phyloP scores from a whole-genome alignment of 805 yeast genomes.

The Lipomyces starkeyi region DNA sequence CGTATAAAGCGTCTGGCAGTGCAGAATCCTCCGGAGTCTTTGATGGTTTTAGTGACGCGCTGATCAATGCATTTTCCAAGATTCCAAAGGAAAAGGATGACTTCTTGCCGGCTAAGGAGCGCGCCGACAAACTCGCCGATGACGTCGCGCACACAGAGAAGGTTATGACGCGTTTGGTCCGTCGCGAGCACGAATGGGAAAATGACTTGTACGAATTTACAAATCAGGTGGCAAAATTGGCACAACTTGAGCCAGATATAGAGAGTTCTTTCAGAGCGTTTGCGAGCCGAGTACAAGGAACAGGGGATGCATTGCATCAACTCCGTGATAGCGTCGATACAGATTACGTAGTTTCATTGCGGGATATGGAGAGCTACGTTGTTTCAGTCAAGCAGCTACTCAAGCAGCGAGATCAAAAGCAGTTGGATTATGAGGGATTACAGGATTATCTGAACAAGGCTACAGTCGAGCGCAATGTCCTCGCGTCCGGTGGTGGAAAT shows the following conservation, averaged over 20 bases:
- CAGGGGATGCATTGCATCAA: constrained; percentile 44
- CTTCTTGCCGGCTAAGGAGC: constrained; percentile 80
- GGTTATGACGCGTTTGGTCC: constrained; percentile 72
- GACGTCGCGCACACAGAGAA: constrained; percentile 79
- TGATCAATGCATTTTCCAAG: constrained; percentile 91
- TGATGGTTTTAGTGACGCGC: constrained; percentile 86
- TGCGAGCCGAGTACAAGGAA: constrained; percentile 54
- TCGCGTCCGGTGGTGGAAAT: constrained; percentile 59
- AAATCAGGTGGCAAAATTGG: constrained; percentile 69
- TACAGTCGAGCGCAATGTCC: constrained; percentile 63
- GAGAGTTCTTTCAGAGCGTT: constrained; percentile 51
- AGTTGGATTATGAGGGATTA: constrained; percentile 86
- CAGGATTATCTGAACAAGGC: constrained; percentile 79
- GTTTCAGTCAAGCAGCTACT: constrained; percentile 68
- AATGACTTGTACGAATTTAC: constrained; percentile 75
- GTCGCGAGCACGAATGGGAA: constrained; percentile 73
- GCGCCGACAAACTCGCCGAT: constrained; percentile 82
- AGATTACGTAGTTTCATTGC: constrained; percentile 78
- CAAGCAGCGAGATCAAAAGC: constrained; percentile 87
- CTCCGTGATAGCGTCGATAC: constrained; percentile 67
- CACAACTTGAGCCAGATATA: constrained; percentile 58
- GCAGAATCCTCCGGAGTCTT: constrained; percentile 51
- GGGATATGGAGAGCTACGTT: constrained; percentile 85
- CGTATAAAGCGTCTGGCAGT: constrained; percentile 50
- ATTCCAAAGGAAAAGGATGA: constrained; percentile 69